A percentile compares a stretch with the other conserved stretches of the same genome.
These are phyloP conservation scores for Citrus maxima DNA, from an alignment of 345 rosid species.

Conservation along the genomic window DNA sequence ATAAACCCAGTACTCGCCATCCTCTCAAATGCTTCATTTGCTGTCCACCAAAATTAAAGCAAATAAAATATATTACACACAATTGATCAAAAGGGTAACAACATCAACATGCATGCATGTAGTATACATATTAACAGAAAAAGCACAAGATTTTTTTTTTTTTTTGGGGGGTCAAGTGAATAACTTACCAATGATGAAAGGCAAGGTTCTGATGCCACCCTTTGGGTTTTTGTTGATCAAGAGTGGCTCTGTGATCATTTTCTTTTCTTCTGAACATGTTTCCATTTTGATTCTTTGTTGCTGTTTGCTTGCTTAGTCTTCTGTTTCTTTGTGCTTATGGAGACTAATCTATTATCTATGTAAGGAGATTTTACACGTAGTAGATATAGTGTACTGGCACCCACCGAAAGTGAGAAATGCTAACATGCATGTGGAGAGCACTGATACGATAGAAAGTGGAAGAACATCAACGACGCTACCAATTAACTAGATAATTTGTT, in stretches of 20 bases:
- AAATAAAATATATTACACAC: too few species aligned
- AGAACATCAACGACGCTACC: too few species aligned
- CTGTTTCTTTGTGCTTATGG: background rate
- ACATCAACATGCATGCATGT: background rate
- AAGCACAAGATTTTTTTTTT: too few species aligned
- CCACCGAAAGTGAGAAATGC: background rate
- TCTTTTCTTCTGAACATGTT: background rate
- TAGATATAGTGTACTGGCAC: background rate
- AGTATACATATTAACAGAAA: too few species aligned
- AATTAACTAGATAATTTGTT: too few species aligned
- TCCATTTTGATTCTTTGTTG: conserved; percentile 4
- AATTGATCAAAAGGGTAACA: too few species aligned
- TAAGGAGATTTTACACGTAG: background rate
- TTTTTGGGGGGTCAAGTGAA: background rate
- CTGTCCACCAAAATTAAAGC: conserved; percentile 22
- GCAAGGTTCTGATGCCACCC: conserved; percentile 49
- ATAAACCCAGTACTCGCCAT: conserved; percentile 49
- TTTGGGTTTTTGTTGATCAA: conserved; percentile 12
- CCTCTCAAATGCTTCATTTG: conserved; percentile 63
- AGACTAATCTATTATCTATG: background rate
- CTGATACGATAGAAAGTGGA: background rate
- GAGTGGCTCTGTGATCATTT: conserved; percentile 31
- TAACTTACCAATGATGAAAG: conserved; percentile 56
- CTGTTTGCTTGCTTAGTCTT: too few species aligned
- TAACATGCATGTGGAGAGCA: background rate